Base-by-base conservation (phyloP, 495 filamentous ascomycete species). In the Cetradonia linearis region DNA sequence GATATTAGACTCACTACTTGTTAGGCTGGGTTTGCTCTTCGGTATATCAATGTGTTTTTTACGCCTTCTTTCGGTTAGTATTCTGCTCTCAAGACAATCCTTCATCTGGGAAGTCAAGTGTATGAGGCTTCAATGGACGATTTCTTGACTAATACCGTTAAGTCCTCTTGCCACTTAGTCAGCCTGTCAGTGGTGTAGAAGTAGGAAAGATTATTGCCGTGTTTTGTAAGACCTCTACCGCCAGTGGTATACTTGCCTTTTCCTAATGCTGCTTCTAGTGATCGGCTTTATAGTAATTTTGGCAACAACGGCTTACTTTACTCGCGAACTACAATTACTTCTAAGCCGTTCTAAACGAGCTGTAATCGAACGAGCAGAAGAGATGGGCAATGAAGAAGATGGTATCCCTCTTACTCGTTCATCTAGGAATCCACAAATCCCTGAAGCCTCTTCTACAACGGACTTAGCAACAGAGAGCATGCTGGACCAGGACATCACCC, bases 21-120 rank as follows among this genome's bases (percentile, higher is more conserved):
- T 9, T 61, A 81, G 79, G 75, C 74, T 37, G 74, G 75, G 16
- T 82, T 80, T 71, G 70, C 77, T n/a, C 68, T 82, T 18, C 72
- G 74, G 48, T 80, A 77, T 68, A 79, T 83, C 55, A 81, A 76
- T 61, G 69, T 81, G 37, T 73, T 81, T 57, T 81, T 81, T 55
- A 79, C 73, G 0, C 78, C 79, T 37, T 75, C 73, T 33, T 81
- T 82, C 70, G 61, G 61, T 62, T 28, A 52, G 61, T 47, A 1
- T 11, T 28, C 44, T 8, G 18, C 37, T 16, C 23, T 37, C 28
- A 3, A 16, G 18, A 25, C n/a, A 36, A n/a, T n/a, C 30, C 1
- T 33, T 37, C 1, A 2, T 44, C 11, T 14, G 16, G 2, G 16
- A 42, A 23, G 30, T n/a, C 2, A 49, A 10, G n/a, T 14, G 1